phyloP scores from a whole-genome alignment of 768 basidiomycete genomes.

The Suillus spraguei region DNA sequence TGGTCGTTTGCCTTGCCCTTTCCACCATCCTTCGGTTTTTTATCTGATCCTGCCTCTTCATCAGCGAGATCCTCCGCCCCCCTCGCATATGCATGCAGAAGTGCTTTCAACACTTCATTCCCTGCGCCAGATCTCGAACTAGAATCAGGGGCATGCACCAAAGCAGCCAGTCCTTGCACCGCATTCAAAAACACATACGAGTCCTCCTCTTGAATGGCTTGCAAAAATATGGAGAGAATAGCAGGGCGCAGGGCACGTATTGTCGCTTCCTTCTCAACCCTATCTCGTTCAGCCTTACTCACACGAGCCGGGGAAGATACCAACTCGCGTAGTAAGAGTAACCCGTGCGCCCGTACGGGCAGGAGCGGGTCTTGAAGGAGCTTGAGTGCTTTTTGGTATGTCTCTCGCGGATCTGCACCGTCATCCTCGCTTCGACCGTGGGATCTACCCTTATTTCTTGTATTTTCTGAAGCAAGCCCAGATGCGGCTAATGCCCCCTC shows the following conservation, averaged over 20 bases:
- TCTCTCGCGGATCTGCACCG: conserved; percentile 47
- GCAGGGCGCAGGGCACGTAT: conserved; percentile 76
- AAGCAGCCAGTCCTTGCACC: conserved; percentile 84
- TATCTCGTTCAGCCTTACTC: conserved; percentile 2
- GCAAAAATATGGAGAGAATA: conserved; percentile 85
- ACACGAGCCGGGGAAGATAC: conserved; percentile 43
- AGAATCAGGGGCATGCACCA: conserved; percentile 69
- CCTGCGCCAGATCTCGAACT: conserved; percentile 11
- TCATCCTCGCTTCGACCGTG: conserved; percentile 37
- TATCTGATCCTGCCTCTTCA: conserved; percentile 37
- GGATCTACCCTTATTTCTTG: conserved; percentile 24
- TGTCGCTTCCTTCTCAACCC: conserved; percentile 19
- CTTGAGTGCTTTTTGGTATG: conserved; percentile 86
- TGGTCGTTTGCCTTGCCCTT: background rate
- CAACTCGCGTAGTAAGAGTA: conserved; percentile 79
- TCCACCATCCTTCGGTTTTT: conserved; percentile 35
- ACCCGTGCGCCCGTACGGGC: conserved; percentile 92
- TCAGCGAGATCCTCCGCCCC: conserved; percentile 53
- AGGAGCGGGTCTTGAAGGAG: conserved; percentile 89
- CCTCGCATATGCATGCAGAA: conserved; percentile 68
- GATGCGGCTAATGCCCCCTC: conserved; percentile 43
- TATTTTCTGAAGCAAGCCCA: conserved; percentile 21
- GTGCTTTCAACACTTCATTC: conserved; percentile 64
- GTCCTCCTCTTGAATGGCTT: conserved; percentile 87
- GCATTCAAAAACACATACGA: conserved; percentile 95